Percentiles rank a stretch among this genome's conserved stretches.
Evolutionary conservation across 208 protist genomes (phyloP).

Genomic region (Herpetomonas tarakana): DNA sequence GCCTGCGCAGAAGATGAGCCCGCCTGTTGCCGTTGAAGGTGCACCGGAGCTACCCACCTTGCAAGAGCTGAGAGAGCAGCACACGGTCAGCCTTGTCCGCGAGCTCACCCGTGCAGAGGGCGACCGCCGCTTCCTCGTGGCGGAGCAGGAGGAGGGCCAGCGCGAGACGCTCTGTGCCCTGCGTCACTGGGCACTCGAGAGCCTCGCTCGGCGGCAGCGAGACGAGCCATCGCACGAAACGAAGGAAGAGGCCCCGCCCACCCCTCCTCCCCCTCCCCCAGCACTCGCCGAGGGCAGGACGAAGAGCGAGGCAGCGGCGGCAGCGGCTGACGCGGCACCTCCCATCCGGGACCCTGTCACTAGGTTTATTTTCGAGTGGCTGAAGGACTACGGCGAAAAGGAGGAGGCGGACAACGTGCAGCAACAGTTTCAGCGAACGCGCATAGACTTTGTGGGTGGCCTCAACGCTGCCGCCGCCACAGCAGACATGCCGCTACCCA

Average conservation of each 20-base stretch:
- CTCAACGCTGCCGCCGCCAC: conserved; percentile 16
- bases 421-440: conserved; percentile 3
- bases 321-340: not conserved
- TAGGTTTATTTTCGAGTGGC: conserved; percentile 73
- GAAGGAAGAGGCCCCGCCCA: not conserved
- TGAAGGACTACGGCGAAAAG: conserved; percentile 43
- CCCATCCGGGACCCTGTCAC: conserved; percentile 64
- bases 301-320: not conserved
- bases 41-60: not conserved
- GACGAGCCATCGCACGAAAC: not conserved
- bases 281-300: not conserved
- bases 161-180: not conserved
- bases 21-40: not conserved
- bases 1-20: not conserved
- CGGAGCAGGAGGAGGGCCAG: not conserved
- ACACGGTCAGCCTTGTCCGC: not conserved
- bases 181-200: not conserved
- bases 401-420: conserved; percentile 16
- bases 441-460: not conserved
- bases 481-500: not conserved
- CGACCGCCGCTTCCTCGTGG: conserved; percentile 1
- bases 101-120: not conserved
- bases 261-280: no score
- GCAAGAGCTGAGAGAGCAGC: not conserved
- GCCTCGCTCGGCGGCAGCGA: not conserved